phyloP scores from a whole-genome alignment of 345 rosid species.

The Rhizophora mangle region DNA sequence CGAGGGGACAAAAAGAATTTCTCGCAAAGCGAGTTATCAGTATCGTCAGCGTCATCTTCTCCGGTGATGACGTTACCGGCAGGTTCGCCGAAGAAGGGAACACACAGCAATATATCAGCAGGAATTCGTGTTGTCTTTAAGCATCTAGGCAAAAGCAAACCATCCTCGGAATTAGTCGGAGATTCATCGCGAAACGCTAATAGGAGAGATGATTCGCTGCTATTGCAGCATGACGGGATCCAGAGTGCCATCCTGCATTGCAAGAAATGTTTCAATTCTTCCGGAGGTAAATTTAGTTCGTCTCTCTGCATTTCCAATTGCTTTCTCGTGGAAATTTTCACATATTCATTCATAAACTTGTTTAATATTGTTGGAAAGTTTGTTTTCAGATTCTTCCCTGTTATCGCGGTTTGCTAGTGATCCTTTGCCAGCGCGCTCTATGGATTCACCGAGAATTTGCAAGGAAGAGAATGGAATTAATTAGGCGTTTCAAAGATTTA shows the following conservation, averaged over 20 bases:
- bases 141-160: constrained; percentile 35
- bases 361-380: no score
- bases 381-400: constrained; percentile 19
- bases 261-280: constrained; percentile 33
- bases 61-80: constrained; percentile 22
- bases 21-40: constrained; percentile 20
- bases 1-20: constrained; percentile 27
- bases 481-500: background rate
- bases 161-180: constrained; percentile 8
- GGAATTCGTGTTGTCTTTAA: constrained; percentile 32
- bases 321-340: no score
- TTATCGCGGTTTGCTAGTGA: constrained; percentile 20
- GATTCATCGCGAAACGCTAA: constrained; percentile 1
- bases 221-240: constrained; percentile 31
- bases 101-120: constrained; percentile 10
- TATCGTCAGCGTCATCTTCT: constrained; percentile 44
- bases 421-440: background rate
- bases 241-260: constrained; percentile 34
- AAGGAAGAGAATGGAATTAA: background rate
- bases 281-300: constrained; percentile 12
- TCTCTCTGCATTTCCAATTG: background rate
- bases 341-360: no score
- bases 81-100: constrained; percentile 27
- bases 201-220: constrained; percentile 28
- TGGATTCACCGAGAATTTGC: constrained; percentile 18